Evolutionary conservation across 2,329 filamentous ascomycete species (phyloP), one percentile per base, ranked within the genome.

Genomic region (Aureobasidium zeae): DNA sequence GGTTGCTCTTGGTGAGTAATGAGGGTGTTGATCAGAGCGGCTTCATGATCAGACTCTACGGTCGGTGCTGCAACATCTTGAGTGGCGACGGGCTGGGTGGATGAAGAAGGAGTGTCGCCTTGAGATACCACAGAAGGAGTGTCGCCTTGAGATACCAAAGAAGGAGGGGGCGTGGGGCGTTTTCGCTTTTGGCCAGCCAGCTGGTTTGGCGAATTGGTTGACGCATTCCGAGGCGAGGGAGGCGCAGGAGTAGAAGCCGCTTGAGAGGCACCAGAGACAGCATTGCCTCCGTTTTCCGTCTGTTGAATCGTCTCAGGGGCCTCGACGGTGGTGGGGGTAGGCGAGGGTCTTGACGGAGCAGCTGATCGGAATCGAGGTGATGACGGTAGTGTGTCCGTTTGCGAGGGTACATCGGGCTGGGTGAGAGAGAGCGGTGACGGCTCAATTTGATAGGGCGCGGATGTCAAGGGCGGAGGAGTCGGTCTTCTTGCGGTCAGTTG

Each of bases 181-280:
- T 45, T 45, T 21, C 43, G 29, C 22, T 45, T 45, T 16, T 36
- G 28, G n/a, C 43, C 43, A 25, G 43, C 43, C 17, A 45, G 20
- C 21, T 36, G 43, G n/a, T 21, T 29, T 3, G 43, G 43, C 10
- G 43, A 45, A 16, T n/a, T n/a, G n/a, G n/a, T n/a, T n/a, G n/a
- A n/a, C n/a, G n/a, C n/a, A n/a, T n/a, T n/a, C n/a, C n/a, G n/a
- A n/a, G n/a, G n/a, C n/a, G n/a, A n/a, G n/a, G 25, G 25, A 22
- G 31, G 32, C n/a, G 25, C 16, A 6, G 13, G 1, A 9, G 7
- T 9, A 3, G 32, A 7, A 5, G 31, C 9, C 17, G 32, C 29
- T 19, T 35, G 17, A 2, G 25, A 12, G 15, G n/a, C 22, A 19
- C 29, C 2, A 26, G 37, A 21, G 8, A 13, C 44, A n/a, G 34